Evolutionary conservation across 192 early-diverging fungal genomes (phyloP).

Genomic region (Gonapodya prolifera): DNA sequence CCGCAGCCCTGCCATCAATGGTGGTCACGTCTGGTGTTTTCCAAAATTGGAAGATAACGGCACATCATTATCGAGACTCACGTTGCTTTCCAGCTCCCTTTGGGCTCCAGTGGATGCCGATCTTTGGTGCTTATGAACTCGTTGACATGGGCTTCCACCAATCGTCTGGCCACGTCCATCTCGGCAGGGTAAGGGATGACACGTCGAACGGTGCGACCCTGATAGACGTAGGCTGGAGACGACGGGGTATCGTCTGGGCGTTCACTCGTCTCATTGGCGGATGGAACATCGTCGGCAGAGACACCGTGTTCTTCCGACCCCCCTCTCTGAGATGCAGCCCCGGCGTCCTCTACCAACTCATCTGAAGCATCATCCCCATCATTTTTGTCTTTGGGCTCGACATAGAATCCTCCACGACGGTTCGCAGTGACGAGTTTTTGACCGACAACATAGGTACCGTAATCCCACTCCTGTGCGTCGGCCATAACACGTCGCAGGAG

Average conservation of each 20-base stretch:
- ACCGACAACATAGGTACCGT: background rate
- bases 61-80: too few relatives aligned
- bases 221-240: background rate
- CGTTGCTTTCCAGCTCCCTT: background rate
- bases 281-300: background rate
- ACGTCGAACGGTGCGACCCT: background rate
- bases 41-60: too few relatives aligned
- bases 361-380: background rate
- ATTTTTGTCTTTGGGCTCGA: background rate
- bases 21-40: too few relatives aligned
- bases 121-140: background rate
- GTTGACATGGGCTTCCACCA: background rate
- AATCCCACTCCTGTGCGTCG: background rate
- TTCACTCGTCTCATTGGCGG: background rate
- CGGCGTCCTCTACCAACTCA: background rate
- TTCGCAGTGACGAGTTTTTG: background rate
- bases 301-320: background rate
- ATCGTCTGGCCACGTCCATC: background rate
- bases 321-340: background rate
- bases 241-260: background rate
- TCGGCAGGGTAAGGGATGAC: background rate
- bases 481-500: background rate
- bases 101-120: background rate
- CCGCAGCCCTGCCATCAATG: background rate
- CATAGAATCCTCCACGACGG: background rate